These are phyloP conservation scores for Acacia melanoxylon DNA, from an alignment of 306 rosid species.

Conservation along the genomic window DNA sequence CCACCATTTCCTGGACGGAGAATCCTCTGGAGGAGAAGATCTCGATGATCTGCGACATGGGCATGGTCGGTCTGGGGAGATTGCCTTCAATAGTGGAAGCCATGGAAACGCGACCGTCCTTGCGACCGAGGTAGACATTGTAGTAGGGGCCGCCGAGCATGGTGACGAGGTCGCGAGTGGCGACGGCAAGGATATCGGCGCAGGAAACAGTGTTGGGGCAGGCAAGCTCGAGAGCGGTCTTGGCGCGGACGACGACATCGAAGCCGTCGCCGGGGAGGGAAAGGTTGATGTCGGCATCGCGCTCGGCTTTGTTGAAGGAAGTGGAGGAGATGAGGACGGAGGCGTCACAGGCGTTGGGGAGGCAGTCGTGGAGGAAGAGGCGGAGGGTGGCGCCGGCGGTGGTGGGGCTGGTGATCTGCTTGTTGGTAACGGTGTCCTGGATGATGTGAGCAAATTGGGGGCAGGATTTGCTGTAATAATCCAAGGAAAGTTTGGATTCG, in stretches of 20 bases:
- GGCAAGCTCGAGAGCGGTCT: conserved; percentile 58
- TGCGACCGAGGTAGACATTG: conserved; percentile 50
- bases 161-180: conserved; percentile 50
- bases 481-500: conserved; percentile 36
- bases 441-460: conserved; percentile 48
- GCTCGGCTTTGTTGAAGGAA: conserved; percentile 52
- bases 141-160: conserved; percentile 65
- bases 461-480: conserved; percentile 54
- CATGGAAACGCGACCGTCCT: conserved; percentile 48
- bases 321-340: conserved; percentile 64
- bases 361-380: conserved; percentile 73
- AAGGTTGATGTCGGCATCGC: conserved; percentile 59
- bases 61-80: conserved; percentile 63
- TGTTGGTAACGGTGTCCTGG: conserved; percentile 38
- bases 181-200: conserved; percentile 55
- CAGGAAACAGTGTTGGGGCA: conserved; percentile 67
- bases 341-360: conserved; percentile 67
- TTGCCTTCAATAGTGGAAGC: conserved; percentile 43
- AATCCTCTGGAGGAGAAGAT: conserved; percentile 64
- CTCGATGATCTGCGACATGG: conserved; percentile 46
- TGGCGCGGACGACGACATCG: conserved; percentile 59
- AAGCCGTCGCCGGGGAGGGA: conserved; percentile 70
- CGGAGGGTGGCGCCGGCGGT: conserved; percentile 62
- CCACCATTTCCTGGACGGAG: conserved; percentile 73
- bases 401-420: conserved; percentile 56